These are phyloP conservation scores for Leptographium flavum DNA, from an alignment of 2,329 filamentous ascomycete genomes.

Conservation along the genomic window DNA sequence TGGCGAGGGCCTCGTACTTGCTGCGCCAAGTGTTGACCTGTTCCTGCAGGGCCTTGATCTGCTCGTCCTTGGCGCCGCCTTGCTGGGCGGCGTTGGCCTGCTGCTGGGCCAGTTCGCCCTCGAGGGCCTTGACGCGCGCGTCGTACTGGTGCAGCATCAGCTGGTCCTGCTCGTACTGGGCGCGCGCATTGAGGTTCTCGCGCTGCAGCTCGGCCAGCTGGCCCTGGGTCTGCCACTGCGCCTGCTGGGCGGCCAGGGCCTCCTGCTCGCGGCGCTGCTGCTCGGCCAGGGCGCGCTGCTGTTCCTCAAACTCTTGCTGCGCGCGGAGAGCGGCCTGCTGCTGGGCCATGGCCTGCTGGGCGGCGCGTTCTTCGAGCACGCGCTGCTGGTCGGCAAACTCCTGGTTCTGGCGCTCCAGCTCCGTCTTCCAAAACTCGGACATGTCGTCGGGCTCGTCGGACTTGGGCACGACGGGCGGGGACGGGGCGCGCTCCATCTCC, in stretches of 20 bases:
- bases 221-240: slow-evolving; percentile 86
- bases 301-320: slow-evolving; percentile 91
- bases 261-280: slow-evolving; percentile 87
- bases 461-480: slow-evolving; percentile 53
- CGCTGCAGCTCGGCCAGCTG: slow-evolving; percentile 90
- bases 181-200: slow-evolving; percentile 85
- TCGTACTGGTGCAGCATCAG: slow-evolving; percentile 96
- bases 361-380: slow-evolving; percentile 74
- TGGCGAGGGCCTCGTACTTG: slow-evolving; percentile 93
- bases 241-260: slow-evolving; percentile 75
- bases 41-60: slow-evolving; percentile 83
- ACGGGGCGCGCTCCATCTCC: slow-evolving; percentile 54
- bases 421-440: slow-evolving; percentile 94
- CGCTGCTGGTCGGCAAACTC: slow-evolving; percentile 93
- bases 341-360: slow-evolving; percentile 66
- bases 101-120: slow-evolving; percentile 72
- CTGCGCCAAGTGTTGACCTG: slow-evolving; percentile 96
- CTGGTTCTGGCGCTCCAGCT: slow-evolving; percentile 79
- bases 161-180: slow-evolving; percentile 95
- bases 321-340: slow-evolving; percentile 72
- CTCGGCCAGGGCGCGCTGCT: slow-evolving; percentile 74
- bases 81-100: slow-evolving; percentile 77
- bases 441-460: slow-evolving; percentile 84
- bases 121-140: slow-evolving; percentile 80
- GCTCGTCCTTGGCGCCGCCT: slow-evolving; percentile 79